These are phyloP conservation scores for Entoloma clypeatum DNA, from an alignment of 1,284 basidiomycete genomes.

Conservation along the genomic window DNA sequence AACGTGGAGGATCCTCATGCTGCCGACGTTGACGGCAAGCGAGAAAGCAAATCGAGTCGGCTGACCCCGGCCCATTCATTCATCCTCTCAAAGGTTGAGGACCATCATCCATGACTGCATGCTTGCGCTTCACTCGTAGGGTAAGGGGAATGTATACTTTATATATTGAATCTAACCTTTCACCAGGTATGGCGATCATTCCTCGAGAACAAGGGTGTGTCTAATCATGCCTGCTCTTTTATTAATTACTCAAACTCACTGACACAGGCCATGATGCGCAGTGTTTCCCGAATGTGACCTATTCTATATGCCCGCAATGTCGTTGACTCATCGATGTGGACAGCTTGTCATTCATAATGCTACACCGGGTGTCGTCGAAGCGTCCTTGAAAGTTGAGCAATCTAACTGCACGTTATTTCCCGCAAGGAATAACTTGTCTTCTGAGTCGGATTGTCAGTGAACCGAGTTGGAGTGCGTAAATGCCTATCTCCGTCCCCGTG, in stretches of 20 bases:
- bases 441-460: constrained; percentile 40
- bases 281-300: constrained; percentile 76
- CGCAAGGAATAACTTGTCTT: not conserved
- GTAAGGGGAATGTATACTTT: constrained; percentile 26
- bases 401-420: constrained; percentile 57
- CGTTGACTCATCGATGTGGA: constrained; percentile 1
- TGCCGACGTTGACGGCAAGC: not conserved
- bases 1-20: not conserved
- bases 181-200: constrained; percentile 80
- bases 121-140: constrained; percentile 61
- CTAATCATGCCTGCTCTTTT: constrained; percentile 4
- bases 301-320: no score
- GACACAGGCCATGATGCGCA: constrained; percentile 66
- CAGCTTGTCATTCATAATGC: constrained; percentile 65
- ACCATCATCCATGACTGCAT: constrained; percentile 48
- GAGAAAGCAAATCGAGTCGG: not conserved
- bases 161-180: not conserved
- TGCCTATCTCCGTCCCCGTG: not conserved
- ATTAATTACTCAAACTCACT: constrained; percentile 10
- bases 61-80: constrained; percentile 3
- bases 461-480: constrained; percentile 65
- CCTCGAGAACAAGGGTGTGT: constrained; percentile 63
- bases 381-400: constrained; percentile 65
- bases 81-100: not conserved
- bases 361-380: constrained; percentile 61